Evolutionary conservation across 495 filamentous ascomycete genomes (phyloP).

Genomic region (Penicillium waksmanii): DNA sequence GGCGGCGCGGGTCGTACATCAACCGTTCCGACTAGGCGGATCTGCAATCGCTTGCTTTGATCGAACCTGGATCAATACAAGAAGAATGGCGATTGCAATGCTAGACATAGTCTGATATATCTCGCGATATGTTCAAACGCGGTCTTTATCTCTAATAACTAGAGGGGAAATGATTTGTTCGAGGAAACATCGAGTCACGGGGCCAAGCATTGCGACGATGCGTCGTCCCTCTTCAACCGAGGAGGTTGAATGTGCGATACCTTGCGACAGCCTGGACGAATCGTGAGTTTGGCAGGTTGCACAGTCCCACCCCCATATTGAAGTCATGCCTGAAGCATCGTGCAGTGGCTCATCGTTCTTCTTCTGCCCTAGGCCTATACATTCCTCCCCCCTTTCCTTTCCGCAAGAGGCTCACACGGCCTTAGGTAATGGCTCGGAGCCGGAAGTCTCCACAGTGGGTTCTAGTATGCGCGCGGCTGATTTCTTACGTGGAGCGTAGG

Average conservation of each 20-base stretch:
- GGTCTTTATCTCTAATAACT: not conserved
- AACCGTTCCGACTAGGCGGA: not conserved
- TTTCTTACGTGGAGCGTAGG: conserved; percentile 15
- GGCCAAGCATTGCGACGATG: not conserved
- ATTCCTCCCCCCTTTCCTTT: not conserved
- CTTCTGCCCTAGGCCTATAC: not conserved
- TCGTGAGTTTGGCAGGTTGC: conserved; percentile 2
- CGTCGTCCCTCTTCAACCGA: not conserved
- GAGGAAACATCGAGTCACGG: not conserved
- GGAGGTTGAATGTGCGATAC: not conserved
- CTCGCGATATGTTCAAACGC: not conserved
- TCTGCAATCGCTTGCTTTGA: not conserved
- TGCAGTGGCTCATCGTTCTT: conserved; percentile 3
- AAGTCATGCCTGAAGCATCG: conserved; percentile 1
- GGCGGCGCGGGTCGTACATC: conserved; percentile 1
- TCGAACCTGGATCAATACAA: not conserved
- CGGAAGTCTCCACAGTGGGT: conserved; percentile 28
- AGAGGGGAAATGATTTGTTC: not conserved
- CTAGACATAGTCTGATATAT: not conserved
- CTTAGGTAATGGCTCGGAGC: conserved; percentile 3
- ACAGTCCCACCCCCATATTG: conserved; percentile 5
- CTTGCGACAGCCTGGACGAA: not conserved
- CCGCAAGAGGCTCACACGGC: not conserved
- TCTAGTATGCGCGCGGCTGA: conserved; percentile 34
- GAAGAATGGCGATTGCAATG: not conserved